These are phyloP conservation scores for Coemansia sp. DNA, from an alignment of 192 early-diverging fungal genomes.

Conservation along the genomic window DNA sequence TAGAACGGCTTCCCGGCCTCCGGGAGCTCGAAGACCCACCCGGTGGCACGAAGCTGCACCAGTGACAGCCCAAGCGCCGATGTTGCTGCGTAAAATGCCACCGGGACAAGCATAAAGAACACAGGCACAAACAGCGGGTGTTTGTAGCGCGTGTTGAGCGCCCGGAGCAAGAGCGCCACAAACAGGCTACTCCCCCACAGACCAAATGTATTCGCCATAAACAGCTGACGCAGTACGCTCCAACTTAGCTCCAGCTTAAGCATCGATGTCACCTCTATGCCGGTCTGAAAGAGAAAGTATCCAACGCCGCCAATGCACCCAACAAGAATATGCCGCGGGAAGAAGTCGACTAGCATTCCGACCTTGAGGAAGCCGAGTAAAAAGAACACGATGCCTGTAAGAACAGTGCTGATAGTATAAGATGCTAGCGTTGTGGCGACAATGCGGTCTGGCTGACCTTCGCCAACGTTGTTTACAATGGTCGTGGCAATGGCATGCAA, in stretches of 20 bases:
- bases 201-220: slow-evolving; percentile 64
- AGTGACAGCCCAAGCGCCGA: slow-evolving; percentile 61
- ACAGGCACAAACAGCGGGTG: slow-evolving; percentile 84
- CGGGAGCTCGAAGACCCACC: slow-evolving; percentile 85
- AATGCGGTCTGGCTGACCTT: slow-evolving; percentile 63
- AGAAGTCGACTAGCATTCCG: slow-evolving; percentile 77
- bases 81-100: slow-evolving; percentile 71
- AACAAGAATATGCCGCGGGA: slow-evolving; percentile 90
- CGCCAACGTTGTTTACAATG: slow-evolving; percentile 62
- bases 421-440: slow-evolving; percentile 88
- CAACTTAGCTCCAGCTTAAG: slow-evolving; percentile 63
- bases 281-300: slow-evolving; percentile 91
- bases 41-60: slow-evolving; percentile 62
- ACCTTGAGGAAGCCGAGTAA: slow-evolving; percentile 79
- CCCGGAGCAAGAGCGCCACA: slow-evolving; percentile 69
- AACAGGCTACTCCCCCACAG: slow-evolving; percentile 79
- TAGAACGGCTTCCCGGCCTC: slow-evolving; percentile 77
- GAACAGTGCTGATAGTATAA: slow-evolving; percentile 80
- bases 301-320: slow-evolving; percentile 95
- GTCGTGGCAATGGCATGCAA: slow-evolving; percentile 77
- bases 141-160: slow-evolving; percentile 63
- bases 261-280: slow-evolving; percentile 79
- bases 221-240: slow-evolving; percentile 63
- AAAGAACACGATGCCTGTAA: slow-evolving; percentile 88
- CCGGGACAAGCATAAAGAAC: slow-evolving; percentile 83